Evolutionary conservation across 2,329 filamentous ascomycete genomes (phyloP).

Genomic region (Lecanicillium sp.): DNA sequence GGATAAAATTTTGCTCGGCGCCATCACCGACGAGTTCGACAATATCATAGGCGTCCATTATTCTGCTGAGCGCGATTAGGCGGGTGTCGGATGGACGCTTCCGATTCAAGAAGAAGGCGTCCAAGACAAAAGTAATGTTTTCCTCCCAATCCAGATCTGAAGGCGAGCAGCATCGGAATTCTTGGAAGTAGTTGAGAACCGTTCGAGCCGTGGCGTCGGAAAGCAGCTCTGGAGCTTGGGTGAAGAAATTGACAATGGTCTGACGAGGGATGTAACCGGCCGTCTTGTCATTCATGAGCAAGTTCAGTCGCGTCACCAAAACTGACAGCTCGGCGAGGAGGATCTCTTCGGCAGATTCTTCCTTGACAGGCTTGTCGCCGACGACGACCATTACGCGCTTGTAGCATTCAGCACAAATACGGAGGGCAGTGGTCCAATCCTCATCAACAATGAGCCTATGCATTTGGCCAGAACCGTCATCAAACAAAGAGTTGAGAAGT

Average conservation of each 20-base stretch:
- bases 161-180: slow-evolving; percentile 65
- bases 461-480: slow-evolving; percentile 44
- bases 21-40: slow-evolving; percentile 53
- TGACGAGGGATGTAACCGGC: slow-evolving; percentile 57
- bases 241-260: slow-evolving; percentile 61
- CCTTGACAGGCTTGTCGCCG: slow-evolving; percentile 20
- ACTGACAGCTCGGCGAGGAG: slow-evolving; percentile 37
- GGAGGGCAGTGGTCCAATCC: slow-evolving; percentile 58
- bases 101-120: slow-evolving; percentile 58
- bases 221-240: slow-evolving; percentile 53
- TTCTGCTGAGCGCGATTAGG: slow-evolving; percentile 53
- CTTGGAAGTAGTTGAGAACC: slow-evolving; percentile 61
- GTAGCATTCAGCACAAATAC: slow-evolving; percentile 52
- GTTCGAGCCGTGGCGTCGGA: slow-evolving; percentile 59
- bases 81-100: slow-evolving; percentile 56
- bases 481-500: slow-evolving; percentile 51
- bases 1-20: slow-evolving; percentile 50
- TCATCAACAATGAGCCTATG: slow-evolving; percentile 56
- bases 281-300: slow-evolving; percentile 36
- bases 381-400: slow-evolving; percentile 21
- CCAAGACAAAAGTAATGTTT: slow-evolving; percentile 55
- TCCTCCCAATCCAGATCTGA: slow-evolving; percentile 63
- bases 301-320: slow-evolving; percentile 45
- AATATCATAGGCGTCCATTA: slow-evolving; percentile 55
- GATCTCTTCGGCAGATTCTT: slow-evolving; percentile 29